phyloP scores from a whole-genome alignment of 1,139 yeast genomes.

The Blastobotrys petasosporus region DNA sequence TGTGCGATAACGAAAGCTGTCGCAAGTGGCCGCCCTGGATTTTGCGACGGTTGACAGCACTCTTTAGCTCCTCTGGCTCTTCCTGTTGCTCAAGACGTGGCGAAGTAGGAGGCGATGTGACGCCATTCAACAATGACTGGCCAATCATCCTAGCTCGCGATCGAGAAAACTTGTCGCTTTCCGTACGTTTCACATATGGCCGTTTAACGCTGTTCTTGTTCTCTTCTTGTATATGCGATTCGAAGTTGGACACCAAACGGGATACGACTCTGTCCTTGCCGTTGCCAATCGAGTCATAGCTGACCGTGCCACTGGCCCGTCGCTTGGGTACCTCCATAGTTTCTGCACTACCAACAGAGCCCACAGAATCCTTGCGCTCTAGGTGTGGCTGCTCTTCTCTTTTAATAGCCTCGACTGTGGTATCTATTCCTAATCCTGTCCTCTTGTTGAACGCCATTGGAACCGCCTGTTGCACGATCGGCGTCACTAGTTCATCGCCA shows the following conservation, averaged over 20 bases:
- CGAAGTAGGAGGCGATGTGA: constrained; percentile 12
- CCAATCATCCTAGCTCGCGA: constrained; percentile 14
- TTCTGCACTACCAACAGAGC: background rate
- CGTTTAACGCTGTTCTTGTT: background rate
- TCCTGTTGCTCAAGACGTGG: constrained; percentile 1
- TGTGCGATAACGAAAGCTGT: constrained; percentile 11
- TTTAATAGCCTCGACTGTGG: background rate
- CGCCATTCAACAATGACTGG: constrained; percentile 12
- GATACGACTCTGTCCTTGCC: constrained; percentile 22
- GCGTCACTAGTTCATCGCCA: constrained; percentile 10
- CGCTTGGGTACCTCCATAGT: constrained; percentile 1
- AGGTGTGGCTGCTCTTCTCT: background rate
- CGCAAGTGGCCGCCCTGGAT: constrained; percentile 13
- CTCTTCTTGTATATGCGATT: constrained; percentile 19
- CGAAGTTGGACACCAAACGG: constrained; percentile 23
- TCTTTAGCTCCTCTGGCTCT: background rate
- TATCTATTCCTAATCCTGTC: constrained; percentile 8
- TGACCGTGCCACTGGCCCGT: constrained; percentile 17
- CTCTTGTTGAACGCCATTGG: constrained; percentile 5
- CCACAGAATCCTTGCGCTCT: background rate
- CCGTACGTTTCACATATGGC: background rate
- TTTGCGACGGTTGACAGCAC: constrained; percentile 5
- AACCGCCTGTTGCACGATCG: constrained; percentile 11
- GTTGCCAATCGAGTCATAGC: constrained; percentile 15
- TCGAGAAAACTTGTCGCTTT: constrained; percentile 9